Conservation (phyloP, 345 rosid species). For the Boechera retrofracta region DNA sequence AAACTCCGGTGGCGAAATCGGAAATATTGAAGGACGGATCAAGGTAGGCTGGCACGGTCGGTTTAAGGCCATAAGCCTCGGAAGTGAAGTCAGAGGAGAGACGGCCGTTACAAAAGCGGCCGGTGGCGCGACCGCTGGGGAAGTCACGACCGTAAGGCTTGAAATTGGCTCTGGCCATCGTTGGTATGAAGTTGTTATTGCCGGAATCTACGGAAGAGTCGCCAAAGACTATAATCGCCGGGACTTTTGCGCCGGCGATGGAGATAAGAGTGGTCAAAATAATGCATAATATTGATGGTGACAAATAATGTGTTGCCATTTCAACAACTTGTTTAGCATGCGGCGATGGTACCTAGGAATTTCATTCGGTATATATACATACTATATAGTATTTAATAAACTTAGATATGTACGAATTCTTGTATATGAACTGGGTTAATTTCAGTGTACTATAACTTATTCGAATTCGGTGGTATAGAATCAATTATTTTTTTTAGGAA, state of each 20-base stretch:
- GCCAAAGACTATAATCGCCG: constrained; percentile 68
- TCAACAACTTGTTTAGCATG: constrained; percentile 33
- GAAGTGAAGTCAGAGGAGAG: constrained; percentile 61
- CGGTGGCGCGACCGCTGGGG: constrained; percentile 55
- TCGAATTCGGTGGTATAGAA: constrained; percentile 38
- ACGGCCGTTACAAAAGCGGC: constrained; percentile 70
- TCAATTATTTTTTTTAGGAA: background rate
- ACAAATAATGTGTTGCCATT: constrained; percentile 37
- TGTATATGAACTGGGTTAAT: constrained; percentile 14
- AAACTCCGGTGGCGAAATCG: constrained; percentile 67
- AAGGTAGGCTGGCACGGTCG: constrained; percentile 62
- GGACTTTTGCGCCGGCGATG: constrained; percentile 47
- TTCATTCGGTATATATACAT: constrained; percentile 36
- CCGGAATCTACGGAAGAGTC: constrained; percentile 73
- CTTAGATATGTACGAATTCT: background rate
- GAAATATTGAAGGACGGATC: constrained; percentile 57
- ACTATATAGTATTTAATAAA: background rate
- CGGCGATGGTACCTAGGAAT: constrained; percentile 35
- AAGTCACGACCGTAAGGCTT: constrained; percentile 70
- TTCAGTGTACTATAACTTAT: constrained; percentile 31
- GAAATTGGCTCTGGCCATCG: constrained; percentile 61
- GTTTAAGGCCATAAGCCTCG: constrained; percentile 61
- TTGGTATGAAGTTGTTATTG: constrained; percentile 62
- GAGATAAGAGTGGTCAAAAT: constrained; percentile 32
- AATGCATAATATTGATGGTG: constrained; percentile 29